These are phyloP conservation scores for Aegle marmelos DNA, from an alignment of 345 rosid genomes.

Conservation along the genomic window DNA sequence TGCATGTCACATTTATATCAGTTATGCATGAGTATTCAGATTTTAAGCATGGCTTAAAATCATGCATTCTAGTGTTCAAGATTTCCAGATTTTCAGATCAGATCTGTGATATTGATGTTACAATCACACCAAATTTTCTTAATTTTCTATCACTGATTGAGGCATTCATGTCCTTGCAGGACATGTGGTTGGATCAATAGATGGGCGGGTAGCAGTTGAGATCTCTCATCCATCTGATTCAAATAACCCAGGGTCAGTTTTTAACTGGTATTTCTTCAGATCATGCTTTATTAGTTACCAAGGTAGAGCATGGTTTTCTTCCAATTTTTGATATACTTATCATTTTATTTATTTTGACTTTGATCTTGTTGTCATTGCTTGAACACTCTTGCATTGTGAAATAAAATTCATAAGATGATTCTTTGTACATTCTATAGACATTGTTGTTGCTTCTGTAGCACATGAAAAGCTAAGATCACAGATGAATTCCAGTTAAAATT, in stretches of 20 bases:
- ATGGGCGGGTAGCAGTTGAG: slow-evolving; percentile 74
- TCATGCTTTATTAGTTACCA: neutral
- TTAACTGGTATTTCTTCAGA: neutral
- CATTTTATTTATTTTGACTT: neutral
- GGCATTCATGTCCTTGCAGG: slow-evolving; percentile 42
- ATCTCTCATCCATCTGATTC: slow-evolving; percentile 42
- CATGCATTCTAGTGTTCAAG: neutral
- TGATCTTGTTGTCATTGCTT: neutral
- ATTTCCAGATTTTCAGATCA: neutral
- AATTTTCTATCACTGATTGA: neutral
- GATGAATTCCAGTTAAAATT: neutral
- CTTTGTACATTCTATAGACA: neutral
- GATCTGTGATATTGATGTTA: neutral
- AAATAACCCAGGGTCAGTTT: slow-evolving; percentile 49
- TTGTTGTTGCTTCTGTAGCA: neutral
- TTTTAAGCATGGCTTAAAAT: neutral
- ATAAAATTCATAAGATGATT: neutral
- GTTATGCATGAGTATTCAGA: neutral
- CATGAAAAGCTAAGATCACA: neutral
- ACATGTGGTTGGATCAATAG: slow-evolving; percentile 83
- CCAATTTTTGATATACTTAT: neutral
- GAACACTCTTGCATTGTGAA: neutral
- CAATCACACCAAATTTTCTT: neutral
- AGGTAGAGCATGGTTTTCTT: neutral
- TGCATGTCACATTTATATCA: neutral